Conservation (phyloP, 345 rosid genomes). For the Populus alba region DNA sequence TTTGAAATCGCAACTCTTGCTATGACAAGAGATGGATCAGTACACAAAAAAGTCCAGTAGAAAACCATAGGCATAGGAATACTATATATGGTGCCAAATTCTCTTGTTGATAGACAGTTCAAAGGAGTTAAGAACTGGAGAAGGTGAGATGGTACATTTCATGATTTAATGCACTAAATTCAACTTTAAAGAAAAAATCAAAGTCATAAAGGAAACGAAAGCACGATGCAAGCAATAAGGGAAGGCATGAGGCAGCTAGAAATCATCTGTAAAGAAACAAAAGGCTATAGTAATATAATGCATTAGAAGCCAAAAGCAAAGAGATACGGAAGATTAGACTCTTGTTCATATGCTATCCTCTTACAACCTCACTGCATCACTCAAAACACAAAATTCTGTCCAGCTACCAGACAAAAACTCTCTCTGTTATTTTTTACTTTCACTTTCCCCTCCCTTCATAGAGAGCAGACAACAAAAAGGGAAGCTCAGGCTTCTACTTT, state of each 20-base stretch:
- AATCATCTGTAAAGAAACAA: not conserved
- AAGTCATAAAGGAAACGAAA: not conserved
- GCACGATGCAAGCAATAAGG: not conserved
- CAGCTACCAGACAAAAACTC: constrained; percentile 38
- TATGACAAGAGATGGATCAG: too few species aligned
- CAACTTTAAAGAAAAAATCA: not conserved
- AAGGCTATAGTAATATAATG: not conserved
- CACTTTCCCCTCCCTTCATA: not conserved
- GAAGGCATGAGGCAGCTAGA: not conserved
- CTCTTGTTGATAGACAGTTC: too few species aligned
- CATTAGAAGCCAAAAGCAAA: constrained; percentile 12
- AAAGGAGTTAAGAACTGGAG: too few species aligned
- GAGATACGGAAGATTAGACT: constrained; percentile 1
- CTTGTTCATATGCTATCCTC: constrained; percentile 6
- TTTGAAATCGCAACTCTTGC: too few species aligned
- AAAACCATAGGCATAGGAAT: too few species aligned
- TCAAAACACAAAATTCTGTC: constrained; percentile 20
- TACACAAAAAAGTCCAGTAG: too few species aligned
- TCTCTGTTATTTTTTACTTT: too few species aligned
- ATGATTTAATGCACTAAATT: too few species aligned
- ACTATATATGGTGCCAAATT: too few species aligned
- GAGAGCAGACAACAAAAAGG: constrained; percentile 22
- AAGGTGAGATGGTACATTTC: not conserved
- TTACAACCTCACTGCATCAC: constrained; percentile 17
- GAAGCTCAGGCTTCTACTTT: constrained; percentile 26